These are phyloP conservation scores for Phaeomoniella chlamydospora DNA, from an alignment of 2,329 filamentous ascomycete genomes.

Conservation along the genomic window DNA sequence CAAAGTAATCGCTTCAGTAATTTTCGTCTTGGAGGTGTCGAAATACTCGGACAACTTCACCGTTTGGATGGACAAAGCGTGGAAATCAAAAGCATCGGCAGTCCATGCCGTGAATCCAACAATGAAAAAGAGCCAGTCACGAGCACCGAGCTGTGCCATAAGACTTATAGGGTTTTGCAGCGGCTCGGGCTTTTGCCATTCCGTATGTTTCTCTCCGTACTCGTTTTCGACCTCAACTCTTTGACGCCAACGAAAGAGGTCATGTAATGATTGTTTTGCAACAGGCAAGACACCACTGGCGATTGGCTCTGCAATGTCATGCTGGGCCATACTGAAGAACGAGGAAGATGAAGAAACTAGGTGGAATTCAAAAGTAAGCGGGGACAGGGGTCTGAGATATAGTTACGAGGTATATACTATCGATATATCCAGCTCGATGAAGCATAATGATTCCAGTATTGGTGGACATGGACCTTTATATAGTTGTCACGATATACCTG, in stretches of 20 bases:
- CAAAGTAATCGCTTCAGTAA: conserved; percentile 61
- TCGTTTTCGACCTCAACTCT: conserved; percentile 53
- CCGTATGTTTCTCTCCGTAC: conserved; percentile 47
- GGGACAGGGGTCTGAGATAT: too few species aligned
- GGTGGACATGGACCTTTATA: too few species aligned
- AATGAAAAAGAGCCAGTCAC: conserved; percentile 62
- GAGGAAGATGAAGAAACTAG: too few species aligned
- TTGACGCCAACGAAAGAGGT: conserved; percentile 62
- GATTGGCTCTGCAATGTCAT: conserved; percentile 49
- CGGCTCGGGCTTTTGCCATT: conserved; percentile 54
- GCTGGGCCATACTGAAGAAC: conserved; percentile 4
- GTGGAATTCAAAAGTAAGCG: too few species aligned
- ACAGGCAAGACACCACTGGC: conserved; percentile 51
- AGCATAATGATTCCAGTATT: too few species aligned
- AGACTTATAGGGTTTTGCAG: conserved; percentile 58
- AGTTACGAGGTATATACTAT: too few species aligned
- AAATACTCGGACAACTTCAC: conserved; percentile 52
- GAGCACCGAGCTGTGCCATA: conserved; percentile 45
- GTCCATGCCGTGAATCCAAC: conserved; percentile 66
- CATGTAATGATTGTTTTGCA: conserved; percentile 47
- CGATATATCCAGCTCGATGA: too few species aligned
- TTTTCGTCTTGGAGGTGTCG: conserved; percentile 47
- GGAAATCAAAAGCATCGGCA: conserved; percentile 73
- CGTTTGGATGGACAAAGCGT: conserved; percentile 66
- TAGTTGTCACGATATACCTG: too few species aligned